A percentile compares a stretch with the other conserved stretches of the same genome.
Evolutionary conservation across 345 rosid genomes (phyloP).

Genomic region (Clausena lansium): DNA sequence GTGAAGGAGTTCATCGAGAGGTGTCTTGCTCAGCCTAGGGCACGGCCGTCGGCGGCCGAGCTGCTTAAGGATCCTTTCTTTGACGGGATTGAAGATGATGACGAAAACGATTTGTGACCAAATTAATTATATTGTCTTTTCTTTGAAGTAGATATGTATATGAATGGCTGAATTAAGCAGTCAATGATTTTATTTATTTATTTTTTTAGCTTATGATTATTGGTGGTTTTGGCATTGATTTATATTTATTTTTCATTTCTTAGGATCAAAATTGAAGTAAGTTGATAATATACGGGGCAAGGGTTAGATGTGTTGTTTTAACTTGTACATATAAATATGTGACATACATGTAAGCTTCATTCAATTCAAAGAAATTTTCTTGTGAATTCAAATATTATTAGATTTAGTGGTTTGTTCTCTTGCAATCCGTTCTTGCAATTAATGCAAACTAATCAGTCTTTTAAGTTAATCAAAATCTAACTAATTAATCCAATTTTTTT

Average conservation of each 20-base stretch:
- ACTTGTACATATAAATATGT: neutral
- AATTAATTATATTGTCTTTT: neutral
- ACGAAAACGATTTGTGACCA: constrained; percentile 28
- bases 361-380: neutral
- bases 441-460: no score
- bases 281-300: neutral
- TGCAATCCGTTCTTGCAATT: neutral
- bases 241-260: neutral
- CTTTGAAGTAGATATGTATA: neutral
- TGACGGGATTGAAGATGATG: constrained; percentile 47
- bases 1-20: constrained; percentile 69
- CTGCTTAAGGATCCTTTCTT: constrained; percentile 74
- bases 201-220: neutral
- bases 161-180: neutral
- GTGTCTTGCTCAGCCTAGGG: constrained; percentile 62
- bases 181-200: neutral
- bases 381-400: neutral
- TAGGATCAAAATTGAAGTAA: neutral
- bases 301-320: neutral
- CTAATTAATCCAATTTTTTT: neutral
- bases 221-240: neutral
- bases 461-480: neutral
- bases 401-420: neutral
- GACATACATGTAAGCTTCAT: neutral
- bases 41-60: constrained; percentile 70